Conservation (phyloP, 2,329 filamentous ascomycete species). For the Scytalidium sp. region DNA sequence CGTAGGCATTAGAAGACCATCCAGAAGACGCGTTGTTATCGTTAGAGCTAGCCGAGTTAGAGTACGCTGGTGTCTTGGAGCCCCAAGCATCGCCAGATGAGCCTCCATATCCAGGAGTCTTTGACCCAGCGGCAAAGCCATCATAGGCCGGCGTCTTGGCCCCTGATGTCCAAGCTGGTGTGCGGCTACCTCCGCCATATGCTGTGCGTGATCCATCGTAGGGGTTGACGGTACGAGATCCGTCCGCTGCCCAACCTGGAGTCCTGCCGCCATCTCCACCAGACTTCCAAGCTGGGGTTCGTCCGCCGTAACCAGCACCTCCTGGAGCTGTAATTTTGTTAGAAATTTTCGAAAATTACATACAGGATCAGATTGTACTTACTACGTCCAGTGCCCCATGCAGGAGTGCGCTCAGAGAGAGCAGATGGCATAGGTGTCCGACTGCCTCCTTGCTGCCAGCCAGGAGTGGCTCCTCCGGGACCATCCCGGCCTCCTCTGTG, state of each 20-base stretch:
- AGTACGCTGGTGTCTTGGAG: constrained; percentile 66
- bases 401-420: constrained; percentile 68
- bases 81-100: constrained; percentile 51
- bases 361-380: constrained; percentile 36
- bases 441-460: constrained; percentile 61
- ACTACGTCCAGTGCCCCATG: constrained; percentile 67
- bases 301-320: constrained; percentile 46
- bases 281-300: constrained; percentile 67
- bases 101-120: constrained; percentile 72
- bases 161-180: constrained; percentile 76
- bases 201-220: constrained; percentile 63
- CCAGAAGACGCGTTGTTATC: constrained; percentile 32
- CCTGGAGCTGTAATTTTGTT: constrained; percentile 45
- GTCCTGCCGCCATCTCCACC: constrained; percentile 53
- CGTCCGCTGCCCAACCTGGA: constrained; percentile 64
- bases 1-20: constrained; percentile 45
- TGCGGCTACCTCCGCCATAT: constrained; percentile 71
- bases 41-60: constrained; percentile 67
- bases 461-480: constrained; percentile 43
- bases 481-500: constrained; percentile 40
- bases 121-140: constrained; percentile 65
- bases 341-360: constrained; percentile 4
- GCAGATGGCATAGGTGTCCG: constrained; percentile 64
- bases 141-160: constrained; percentile 68
- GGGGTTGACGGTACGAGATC: constrained; percentile 64